Conservation (phyloP, 83 land plant species). For the Isoetes engelmannii region DNA sequence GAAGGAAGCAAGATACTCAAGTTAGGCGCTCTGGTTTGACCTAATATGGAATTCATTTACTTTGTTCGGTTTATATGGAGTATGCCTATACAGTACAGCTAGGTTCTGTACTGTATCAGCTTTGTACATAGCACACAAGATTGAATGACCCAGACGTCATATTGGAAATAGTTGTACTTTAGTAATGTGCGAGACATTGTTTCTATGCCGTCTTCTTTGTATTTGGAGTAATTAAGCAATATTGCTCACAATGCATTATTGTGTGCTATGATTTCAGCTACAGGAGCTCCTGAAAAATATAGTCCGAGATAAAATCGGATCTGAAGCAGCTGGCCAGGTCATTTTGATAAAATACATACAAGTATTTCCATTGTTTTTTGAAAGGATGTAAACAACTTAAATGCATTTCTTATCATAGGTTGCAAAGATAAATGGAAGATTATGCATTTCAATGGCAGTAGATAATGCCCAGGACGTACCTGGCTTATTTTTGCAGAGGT, state of each 20-base stretch:
- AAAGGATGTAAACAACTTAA: not conserved
- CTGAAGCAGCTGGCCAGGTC: constrained; percentile 16
- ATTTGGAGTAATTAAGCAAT: no score
- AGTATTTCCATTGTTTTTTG: not conserved
- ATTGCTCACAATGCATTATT: no score
- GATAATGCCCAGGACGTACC: constrained; percentile 16
- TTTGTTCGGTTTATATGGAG: no score
- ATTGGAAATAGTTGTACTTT: no score
- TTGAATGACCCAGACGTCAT: no score
- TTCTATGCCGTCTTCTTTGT: no score
- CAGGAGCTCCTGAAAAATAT: constrained; percentile 31
- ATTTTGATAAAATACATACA: not conserved
- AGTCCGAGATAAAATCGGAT: constrained; percentile 12
- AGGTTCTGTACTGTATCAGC: no score
- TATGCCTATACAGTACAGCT: no score
- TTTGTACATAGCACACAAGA: no score
- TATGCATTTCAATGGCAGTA: constrained; percentile 28
- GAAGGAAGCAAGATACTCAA: no score
- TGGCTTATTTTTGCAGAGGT: constrained; percentile 34
- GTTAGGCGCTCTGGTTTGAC: no score
- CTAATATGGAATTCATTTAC: no score
- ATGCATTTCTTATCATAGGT: constrained; percentile 5
- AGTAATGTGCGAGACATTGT: not conserved
- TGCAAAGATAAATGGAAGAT: constrained; percentile 33
- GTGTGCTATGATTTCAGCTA: constrained; percentile 15